Percentiles rank a stretch among this genome's conserved stretches.
Conservation (phyloP, 129 eudicot genomes). For the carrot (Daucus carota) region DNA sequence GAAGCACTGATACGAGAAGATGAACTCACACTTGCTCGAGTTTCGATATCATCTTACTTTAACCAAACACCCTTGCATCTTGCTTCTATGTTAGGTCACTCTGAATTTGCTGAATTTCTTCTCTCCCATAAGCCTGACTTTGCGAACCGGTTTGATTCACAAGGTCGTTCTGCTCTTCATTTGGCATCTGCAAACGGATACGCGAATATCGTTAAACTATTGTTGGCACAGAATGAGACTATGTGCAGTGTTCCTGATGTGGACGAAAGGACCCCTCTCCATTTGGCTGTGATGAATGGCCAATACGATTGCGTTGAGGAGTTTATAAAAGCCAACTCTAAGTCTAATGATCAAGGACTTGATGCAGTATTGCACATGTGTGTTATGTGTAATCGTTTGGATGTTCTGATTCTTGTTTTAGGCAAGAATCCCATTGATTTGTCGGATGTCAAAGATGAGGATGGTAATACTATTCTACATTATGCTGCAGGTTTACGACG, state of each 20-base stretch:
- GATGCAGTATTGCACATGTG: neutral
- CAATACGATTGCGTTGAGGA: neutral
- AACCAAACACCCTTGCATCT: conserved; percentile 39
- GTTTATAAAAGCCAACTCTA: neutral
- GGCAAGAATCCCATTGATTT: neutral
- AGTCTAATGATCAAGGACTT: neutral
- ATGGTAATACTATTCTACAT: too few species aligned
- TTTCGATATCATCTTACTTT: conserved; percentile 1
- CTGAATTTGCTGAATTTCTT: conserved; percentile 26
- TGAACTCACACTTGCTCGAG: conserved; percentile 35
- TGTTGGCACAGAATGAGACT: neutral
- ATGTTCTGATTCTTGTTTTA: neutral
- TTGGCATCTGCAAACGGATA: conserved; percentile 52
- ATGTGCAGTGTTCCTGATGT: neutral
- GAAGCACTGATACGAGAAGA: neutral
- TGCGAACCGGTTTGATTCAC: conserved; percentile 31
- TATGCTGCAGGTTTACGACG: too few species aligned
- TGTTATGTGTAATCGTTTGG: neutral
- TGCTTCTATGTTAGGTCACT: conserved; percentile 34
- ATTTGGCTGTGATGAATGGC: neutral
- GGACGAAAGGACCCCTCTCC: neutral
- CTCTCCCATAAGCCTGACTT: conserved; percentile 27
- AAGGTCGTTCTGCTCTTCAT: conserved; percentile 36
- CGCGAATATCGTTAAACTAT: neutral
- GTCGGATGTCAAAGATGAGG: too few species aligned